phyloP scores from a whole-genome alignment of 2,329 filamentous ascomycete species.

The Aurifilum marmelostoma region DNA sequence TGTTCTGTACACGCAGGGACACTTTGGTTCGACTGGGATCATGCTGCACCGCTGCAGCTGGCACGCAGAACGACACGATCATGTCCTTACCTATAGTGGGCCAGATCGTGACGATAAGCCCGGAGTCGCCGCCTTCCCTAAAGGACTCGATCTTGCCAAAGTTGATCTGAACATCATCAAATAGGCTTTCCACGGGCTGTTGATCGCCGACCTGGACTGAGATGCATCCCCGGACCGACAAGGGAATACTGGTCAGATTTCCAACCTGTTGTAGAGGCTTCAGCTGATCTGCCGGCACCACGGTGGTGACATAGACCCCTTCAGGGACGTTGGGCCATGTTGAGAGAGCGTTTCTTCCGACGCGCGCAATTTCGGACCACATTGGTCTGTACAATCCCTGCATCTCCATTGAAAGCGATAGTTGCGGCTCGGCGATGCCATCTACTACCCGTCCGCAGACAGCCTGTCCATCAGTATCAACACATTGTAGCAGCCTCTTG shows the following conservation, averaged over 20 bases:
- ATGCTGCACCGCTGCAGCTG: constrained; percentile 40
- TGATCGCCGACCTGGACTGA: constrained; percentile 18
- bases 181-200: constrained; percentile 41
- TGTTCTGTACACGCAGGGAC: constrained; percentile 39
- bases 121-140: constrained; percentile 36
- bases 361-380: constrained; percentile 33
- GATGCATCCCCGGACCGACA: constrained; percentile 24
- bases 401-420: constrained; percentile 42
- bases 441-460: constrained; percentile 38
- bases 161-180: constrained; percentile 44
- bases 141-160: constrained; percentile 43
- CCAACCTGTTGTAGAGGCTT: constrained; percentile 34
- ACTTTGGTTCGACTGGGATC: constrained; percentile 39
- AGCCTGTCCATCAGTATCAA: constrained; percentile 41
- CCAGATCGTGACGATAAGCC: constrained; percentile 38
- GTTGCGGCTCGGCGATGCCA: constrained; percentile 40
- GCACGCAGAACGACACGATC: constrained; percentile 47
- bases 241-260: constrained; percentile 27
- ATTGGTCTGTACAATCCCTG: constrained; percentile 39
- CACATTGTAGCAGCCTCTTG: constrained; percentile 40
- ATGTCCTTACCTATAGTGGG: constrained; percentile 44
- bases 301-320: constrained; percentile 42
- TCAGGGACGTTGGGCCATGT: constrained; percentile 44
- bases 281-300: constrained; percentile 39
- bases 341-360: constrained; percentile 37